Conservation (phyloP, 768 basidiomycete species). For the Nevesoporus exiguus region DNA sequence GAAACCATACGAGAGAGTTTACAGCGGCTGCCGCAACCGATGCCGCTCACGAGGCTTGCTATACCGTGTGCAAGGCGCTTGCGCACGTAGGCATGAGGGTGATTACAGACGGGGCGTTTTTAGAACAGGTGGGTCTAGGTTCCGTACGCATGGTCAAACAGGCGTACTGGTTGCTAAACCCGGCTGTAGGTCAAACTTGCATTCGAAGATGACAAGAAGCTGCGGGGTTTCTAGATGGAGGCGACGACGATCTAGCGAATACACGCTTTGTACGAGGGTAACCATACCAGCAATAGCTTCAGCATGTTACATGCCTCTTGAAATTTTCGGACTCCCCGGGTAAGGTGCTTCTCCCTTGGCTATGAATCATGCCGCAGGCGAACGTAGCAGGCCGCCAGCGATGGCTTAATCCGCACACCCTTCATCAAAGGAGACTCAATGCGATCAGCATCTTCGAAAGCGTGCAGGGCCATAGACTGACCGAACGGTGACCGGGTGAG, state of each 20-base stretch:
- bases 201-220: slow-evolving; percentile 44
- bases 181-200: slow-evolving; percentile 42
- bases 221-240: slow-evolving; percentile 4
- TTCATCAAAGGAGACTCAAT: not conserved
- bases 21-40: slow-evolving; percentile 57
- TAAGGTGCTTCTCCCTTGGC: not conserved
- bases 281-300: not conserved
- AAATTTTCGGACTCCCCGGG: not conserved
- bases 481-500: not conserved
- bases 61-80: slow-evolving; percentile 67
- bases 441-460: not conserved
- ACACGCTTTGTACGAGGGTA: not conserved
- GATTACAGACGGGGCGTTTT: slow-evolving; percentile 65
- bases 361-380: not conserved
- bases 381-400: not conserved
- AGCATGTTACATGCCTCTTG: not conserved
- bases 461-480: not conserved
- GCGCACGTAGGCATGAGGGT: slow-evolving; percentile 68
- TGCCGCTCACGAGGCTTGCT: slow-evolving; percentile 60
- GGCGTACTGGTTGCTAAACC: slow-evolving; percentile 1
- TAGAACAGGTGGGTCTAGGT: slow-evolving; percentile 43
- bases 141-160: not conserved
- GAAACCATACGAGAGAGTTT: slow-evolving; percentile 76
- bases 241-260: not conserved
- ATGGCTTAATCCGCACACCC: not conserved